Evolutionary conservation across 176 grass and related monocot species (phyloP).

Genomic region (Triticum urartu): DNA sequence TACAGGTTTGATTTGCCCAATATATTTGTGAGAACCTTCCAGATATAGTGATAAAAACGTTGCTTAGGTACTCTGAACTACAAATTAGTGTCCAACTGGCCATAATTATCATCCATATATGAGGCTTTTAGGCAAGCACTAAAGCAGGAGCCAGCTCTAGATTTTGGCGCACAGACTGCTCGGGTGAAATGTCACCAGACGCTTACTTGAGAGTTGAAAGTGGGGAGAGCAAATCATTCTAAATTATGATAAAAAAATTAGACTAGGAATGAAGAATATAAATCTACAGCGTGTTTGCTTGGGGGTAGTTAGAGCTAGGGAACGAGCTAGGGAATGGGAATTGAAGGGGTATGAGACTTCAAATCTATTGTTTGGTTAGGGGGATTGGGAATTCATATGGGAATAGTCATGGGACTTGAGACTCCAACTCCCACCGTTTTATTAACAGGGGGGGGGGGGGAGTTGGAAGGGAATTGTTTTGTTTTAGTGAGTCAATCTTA

Average conservation of each 20-base stretch:
- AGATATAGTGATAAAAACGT: neutral
- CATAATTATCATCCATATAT: neutral
- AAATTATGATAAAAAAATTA: neutral
- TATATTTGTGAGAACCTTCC: neutral
- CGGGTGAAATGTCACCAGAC: neutral
- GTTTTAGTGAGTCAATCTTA: too few relatives aligned
- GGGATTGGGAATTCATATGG: too few relatives aligned
- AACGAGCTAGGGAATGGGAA: too few relatives aligned
- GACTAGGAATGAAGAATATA: neutral
- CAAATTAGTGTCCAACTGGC: neutral
- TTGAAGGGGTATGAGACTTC: too few relatives aligned
- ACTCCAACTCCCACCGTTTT: too few relatives aligned
- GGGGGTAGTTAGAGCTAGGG: too few relatives aligned
- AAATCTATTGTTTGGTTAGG: too few relatives aligned
- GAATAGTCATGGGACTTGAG: too few relatives aligned
- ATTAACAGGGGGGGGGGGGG: too few relatives aligned
- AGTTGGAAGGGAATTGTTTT: too few relatives aligned
- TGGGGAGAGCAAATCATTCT: neutral
- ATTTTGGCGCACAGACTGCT: neutral
- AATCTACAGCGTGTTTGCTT: neutral
- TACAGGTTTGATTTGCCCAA: neutral
- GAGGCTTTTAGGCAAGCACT: neutral
- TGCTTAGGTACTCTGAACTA: too few relatives aligned
- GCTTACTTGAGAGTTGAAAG: neutral
- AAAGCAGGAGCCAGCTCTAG: neutral